phyloP scores from a whole-genome alignment of 441 rosid genomes.

The Gossypium davidsonii region DNA sequence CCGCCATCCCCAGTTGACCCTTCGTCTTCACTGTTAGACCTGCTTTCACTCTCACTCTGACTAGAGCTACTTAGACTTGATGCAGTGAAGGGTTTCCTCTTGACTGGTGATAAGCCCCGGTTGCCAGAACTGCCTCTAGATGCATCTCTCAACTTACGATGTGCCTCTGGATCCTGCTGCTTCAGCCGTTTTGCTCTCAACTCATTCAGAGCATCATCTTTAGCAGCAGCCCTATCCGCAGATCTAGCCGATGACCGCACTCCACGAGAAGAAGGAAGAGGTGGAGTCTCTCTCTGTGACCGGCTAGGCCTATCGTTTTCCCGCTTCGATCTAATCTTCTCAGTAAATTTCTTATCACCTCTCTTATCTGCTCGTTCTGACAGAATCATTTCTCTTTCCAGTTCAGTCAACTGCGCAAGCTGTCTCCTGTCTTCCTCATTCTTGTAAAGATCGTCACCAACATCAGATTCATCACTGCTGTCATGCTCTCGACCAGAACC shows the following conservation, averaged over 20 bases:
- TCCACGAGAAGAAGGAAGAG: slow-evolving; percentile 55
- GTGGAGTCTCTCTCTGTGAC: slow-evolving; percentile 59
- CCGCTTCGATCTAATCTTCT: slow-evolving; percentile 68
- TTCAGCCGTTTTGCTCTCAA: slow-evolving; percentile 82
- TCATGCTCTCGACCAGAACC: slow-evolving; percentile 60
- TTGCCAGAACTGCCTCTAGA: slow-evolving; percentile 58
- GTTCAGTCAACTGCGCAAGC: slow-evolving; percentile 79
- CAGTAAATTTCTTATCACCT: slow-evolving; percentile 80
- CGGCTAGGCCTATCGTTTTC: slow-evolving; percentile 59
- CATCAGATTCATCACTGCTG: slow-evolving; percentile 79
- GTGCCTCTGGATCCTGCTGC: slow-evolving; percentile 88
- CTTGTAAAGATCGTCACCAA: slow-evolving; percentile 87
- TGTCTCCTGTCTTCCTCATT: slow-evolving; percentile 69
- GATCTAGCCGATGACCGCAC: slow-evolving; percentile 83
- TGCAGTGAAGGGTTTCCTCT: slow-evolving; percentile 50
- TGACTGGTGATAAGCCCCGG: slow-evolving; percentile 54
- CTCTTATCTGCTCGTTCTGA: slow-evolving; percentile 86
- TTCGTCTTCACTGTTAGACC: slow-evolving; percentile 84
- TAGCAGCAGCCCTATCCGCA: slow-evolving; percentile 90
- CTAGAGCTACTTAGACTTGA: slow-evolving; percentile 74
- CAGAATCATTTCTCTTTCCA: slow-evolving; percentile 85
- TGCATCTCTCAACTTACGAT: slow-evolving; percentile 69
- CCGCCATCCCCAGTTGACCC: slow-evolving; percentile 77
- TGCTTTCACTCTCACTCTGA: slow-evolving; percentile 72
- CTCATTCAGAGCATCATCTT: slow-evolving; percentile 82